Evolutionary conservation across 768 basidiomycete genomes (phyloP), one percentile per base, ranked within the genome.

Genomic region (Phlegmacium glaucopus): DNA sequence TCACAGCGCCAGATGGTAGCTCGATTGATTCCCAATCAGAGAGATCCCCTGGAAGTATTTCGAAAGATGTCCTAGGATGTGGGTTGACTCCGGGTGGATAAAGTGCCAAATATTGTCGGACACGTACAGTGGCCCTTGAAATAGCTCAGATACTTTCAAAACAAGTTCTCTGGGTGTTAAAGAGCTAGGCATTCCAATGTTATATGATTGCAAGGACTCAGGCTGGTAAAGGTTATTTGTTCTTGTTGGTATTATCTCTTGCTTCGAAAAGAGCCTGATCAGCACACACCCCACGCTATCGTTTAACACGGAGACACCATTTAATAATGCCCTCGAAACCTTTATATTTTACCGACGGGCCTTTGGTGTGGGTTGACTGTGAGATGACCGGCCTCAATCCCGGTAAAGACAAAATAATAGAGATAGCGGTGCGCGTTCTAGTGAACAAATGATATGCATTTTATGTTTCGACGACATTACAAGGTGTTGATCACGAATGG

Each of bases 401-500:
- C 4, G 71, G 74, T 40, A 82, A 66, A 34, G 86, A 91, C 65
- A 82, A 77, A 52, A 78, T 92, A 25, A 61, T 93, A 2, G 93
- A 95, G 65, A 87, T 94, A 59, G 87, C 86, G 9, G 87, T 83
- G 49, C 51, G 75, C 56, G 6, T 9, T 42, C 29, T 37, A 8
- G 15, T 9, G 35, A 37, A 12, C 18, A 10, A 35, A 4, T 40
- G 18, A 39, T 44, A 27, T 10, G 42, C 45, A 9, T 39, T 36
- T 30, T 50, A 38, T 29, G 13, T 42, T 47, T 18, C 30, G 8
- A 9, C 26, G 7, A 17, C 32, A 2, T 42, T 11, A 5, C 5
- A 61, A 93, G 75, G 90, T 95, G 32, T 68, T 96, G 28, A 89
- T 97, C 49, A 95, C 94, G 2, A 76, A 95, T 56, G 92, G 92